Base-by-base conservation (phyloP, 768 basidiomycete genomes). In the Boletus pseudopeckii region DNA sequence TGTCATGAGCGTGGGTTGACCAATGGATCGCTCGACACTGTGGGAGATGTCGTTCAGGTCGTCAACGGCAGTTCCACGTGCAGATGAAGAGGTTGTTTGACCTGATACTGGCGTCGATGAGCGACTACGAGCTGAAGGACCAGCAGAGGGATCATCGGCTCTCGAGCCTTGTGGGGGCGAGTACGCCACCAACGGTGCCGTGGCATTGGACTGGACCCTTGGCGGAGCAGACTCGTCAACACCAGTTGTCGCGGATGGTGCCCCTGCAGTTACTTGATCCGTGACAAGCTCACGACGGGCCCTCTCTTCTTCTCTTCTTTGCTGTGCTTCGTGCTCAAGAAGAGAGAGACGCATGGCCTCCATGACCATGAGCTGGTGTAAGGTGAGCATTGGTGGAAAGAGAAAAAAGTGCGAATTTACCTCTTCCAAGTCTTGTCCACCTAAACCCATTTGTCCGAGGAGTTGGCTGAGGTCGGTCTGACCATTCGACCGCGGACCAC, bases 291-390 rank as follows among this genome's bases (percentile, higher is more conserved):
- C 76, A 46, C 75, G 75, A 71, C 82, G 83, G 64, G 73, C 80
- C 71, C 81, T 84, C 69, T 88, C 83, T 63, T 84, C 86, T 52
- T 90, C 83, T 64, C 82, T 85, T 63, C 84, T 80, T 66, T 93
- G 92, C 51, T 93, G 90, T 64, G 93, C 93, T 72, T 98, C 95
- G 64, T 98, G 94, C 53, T 98, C 96, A 45, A 97, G 68, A 59
- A 98, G 76, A 26, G 93, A 97, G 53, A 97, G 75, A 50, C 96
- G 84, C 94, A 99, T 98, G 5, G 97, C 97, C 73, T 98, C 97
- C 91, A 95, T 95, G 50, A 99, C 77, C 96, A 98, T 98, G 41
- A 99, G 74, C 92, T 99, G 57, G 38, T 34, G 44, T 4, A 20
- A 52, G 18, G 50, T 61, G 40, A 66, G 59, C 26, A 53, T 57